A percentile compares a stretch with the other conserved stretches of the same genome.
Conservation (phyloP, 139 green algal genomes). For the Pleodorina starrii region DNA sequence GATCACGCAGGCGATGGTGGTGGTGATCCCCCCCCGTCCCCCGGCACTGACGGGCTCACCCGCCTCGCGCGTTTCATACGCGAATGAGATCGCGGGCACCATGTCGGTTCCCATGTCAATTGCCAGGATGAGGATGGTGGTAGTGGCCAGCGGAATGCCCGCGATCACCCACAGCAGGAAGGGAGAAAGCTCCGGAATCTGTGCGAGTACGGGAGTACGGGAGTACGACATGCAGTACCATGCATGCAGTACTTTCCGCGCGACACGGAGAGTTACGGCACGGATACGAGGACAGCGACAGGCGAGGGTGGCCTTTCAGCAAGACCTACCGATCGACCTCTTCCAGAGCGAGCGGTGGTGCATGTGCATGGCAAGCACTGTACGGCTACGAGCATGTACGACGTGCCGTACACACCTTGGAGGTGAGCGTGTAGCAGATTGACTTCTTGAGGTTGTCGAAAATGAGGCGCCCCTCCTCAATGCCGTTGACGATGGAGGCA, state of each 20-base stretch:
- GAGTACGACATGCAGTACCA: background rate
- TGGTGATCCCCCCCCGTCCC: no score
- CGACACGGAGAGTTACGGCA: no score
- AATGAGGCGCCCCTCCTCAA: conserved; percentile 88
- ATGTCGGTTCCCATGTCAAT: conserved; percentile 88
- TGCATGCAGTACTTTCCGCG: no score
- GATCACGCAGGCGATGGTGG: no score
- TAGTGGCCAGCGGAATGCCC: conserved; percentile 75
- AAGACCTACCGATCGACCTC: no score
- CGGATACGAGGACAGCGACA: no score
- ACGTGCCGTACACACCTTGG: conserved; percentile 78
- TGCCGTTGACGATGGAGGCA: conserved; percentile 86
- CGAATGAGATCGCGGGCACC: conserved; percentile 89
- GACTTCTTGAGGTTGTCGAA: conserved; percentile 94
- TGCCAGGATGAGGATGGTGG: conserved; percentile 85
- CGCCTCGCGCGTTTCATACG: conserved; percentile 84
- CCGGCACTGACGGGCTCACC: conserved; percentile 8
- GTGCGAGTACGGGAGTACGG: no score
- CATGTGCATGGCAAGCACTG: no score
- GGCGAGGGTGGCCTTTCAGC: no score
- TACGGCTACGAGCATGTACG: no score
- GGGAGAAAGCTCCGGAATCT: conserved; percentile 81
- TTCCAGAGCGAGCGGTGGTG: no score
- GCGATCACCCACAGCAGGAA: conserved; percentile 80
- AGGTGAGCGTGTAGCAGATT: conserved; percentile 87